phyloP scores from a whole-genome alignment of 306 rosid species.

The Fragaria iinumae region DNA sequence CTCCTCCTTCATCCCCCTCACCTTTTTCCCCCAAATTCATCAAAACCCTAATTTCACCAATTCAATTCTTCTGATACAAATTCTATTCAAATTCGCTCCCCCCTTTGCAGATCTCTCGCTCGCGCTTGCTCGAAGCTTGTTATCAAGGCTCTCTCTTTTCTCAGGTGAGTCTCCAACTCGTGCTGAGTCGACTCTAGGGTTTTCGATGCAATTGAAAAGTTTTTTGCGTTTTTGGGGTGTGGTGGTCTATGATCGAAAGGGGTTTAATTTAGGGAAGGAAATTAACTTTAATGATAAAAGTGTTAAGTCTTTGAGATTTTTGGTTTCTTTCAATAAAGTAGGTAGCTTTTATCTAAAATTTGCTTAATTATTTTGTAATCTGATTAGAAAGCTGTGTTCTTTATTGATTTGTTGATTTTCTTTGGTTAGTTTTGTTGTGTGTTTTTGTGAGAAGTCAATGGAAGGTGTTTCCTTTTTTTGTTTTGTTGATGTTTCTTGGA shows the following conservation, averaged over 20 bases:
- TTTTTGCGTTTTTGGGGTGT: neutral
- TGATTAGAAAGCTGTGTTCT: neutral
- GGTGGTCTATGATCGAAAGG: constrained; percentile 9
- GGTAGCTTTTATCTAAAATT: neutral
- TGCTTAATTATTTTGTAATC: neutral
- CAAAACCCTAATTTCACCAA: constrained; percentile 39
- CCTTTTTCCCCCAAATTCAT: neutral
- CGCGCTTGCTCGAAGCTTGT: constrained; percentile 5
- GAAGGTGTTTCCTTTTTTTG: neutral
- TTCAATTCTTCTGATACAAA: neutral
- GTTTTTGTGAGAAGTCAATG: constrained; percentile 2
- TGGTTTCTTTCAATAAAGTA: neutral
- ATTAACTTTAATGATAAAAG: neutral
- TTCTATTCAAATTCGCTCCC: neutral
- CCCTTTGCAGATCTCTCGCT: constrained; percentile 29
- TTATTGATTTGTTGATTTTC: neutral
- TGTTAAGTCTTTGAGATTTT: neutral
- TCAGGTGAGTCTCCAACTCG: constrained; percentile 37
- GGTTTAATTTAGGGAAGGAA: neutral
- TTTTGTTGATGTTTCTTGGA: constrained; percentile 32
- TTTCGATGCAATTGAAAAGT: constrained; percentile 5
- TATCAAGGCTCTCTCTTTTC: neutral
- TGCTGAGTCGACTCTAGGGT: constrained; percentile 34
- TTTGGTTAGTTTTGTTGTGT: neutral
- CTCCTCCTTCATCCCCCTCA: neutral